Evolutionary conservation across 2,329 filamentous ascomycete genomes (phyloP), one percentile per base, ranked within the genome.

Genomic region (Aspergillus pseudotamarii): DNA sequence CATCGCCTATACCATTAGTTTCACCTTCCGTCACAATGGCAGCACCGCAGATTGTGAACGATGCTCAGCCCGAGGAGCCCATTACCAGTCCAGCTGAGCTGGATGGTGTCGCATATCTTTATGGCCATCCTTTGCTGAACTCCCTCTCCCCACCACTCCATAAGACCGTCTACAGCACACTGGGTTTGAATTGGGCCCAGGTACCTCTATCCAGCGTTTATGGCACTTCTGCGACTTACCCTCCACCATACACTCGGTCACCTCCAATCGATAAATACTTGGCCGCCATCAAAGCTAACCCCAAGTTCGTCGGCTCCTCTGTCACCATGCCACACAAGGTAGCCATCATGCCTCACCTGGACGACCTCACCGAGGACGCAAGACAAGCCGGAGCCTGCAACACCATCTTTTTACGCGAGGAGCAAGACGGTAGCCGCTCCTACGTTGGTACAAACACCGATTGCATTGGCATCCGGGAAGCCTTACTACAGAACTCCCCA

Each of bases 301-400:
- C 75, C 45, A 79, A 79, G 60, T 79, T 79, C 59, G 74, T 80
- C 86, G 89, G 89, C 60, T 87, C 89, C 26, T 88, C 89, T 4
- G 88, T 94, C 43, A 94, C 91, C 23, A 95, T 94, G 91, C 92
- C 92, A 0, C 89, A 92, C 82, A 94, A 95, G 77, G 86, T 94
- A 30, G 83, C 87, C 69, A 92, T 94, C 73, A 86, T 94, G 64
- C 83, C 86, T 0, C 83, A 92, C 69, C 84, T 94, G 10, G 91
- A 94, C 72, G 86, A 89, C 59, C 81, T 94, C 43, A 93, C 91
- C 8, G 84, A 87, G 26, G 90, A 93, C 77, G 91, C 88, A 68
- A 84, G 85, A 57, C 88, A 89, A 41, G 89, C 93, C 26, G 91
- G 91, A 55, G 91, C 91, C 57, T 89, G 90, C 77, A 94, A 95